A percentile compares a stretch with the other conserved stretches of the same genome.
phyloP scores from a whole-genome alignment of 345 rosid genomes.

The Acer campestre region DNA sequence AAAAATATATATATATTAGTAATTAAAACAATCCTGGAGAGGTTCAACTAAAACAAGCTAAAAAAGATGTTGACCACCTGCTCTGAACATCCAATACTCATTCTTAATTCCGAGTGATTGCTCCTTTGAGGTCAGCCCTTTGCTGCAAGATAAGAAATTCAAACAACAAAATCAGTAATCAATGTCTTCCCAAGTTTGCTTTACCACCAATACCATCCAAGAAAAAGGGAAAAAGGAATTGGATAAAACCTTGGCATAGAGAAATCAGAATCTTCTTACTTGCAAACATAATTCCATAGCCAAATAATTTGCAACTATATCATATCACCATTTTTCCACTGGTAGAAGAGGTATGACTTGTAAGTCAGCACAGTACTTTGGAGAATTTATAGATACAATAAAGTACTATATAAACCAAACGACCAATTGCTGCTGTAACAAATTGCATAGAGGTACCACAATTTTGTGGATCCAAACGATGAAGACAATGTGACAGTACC shows the following conservation, averaged over 20 bases:
- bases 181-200: neutral
- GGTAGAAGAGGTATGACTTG: neutral
- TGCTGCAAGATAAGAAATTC: neutral
- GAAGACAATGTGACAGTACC: neutral
- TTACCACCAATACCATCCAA: neutral
- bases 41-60: neutral
- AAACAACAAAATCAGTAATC: neutral
- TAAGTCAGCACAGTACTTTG: neutral
- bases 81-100: neutral
- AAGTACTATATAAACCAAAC: neutral
- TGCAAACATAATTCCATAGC: neutral
- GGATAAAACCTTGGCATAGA: neutral
- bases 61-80: neutral
- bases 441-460: neutral
- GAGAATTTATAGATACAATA: neutral
- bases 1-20: no score
- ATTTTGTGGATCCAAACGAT: neutral
- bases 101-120: neutral
- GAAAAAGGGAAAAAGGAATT: neutral
- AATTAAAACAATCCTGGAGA: neutral
- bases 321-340: neutral
- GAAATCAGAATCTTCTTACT: neutral
- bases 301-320: no score
- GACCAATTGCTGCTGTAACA: neutral
- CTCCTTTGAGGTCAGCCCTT: neutral